Conservation (phyloP, 2,329 filamentous ascomycete genomes). For the Neocatenulostroma microsporum region DNA sequence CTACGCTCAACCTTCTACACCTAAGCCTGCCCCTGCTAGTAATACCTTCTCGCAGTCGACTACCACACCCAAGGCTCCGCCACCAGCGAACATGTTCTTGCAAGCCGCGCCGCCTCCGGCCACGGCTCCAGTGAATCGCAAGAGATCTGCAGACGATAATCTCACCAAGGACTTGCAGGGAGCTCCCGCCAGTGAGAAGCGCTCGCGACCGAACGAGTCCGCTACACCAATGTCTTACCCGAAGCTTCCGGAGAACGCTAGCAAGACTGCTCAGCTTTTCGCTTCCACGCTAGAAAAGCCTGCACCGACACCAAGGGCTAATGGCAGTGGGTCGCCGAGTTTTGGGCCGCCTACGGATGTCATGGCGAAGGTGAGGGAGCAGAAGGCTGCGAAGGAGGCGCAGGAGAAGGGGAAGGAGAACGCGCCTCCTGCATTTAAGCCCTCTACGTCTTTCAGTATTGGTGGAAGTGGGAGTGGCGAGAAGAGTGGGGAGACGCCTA, state of each 20-base stretch:
- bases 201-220: constrained; percentile 20
- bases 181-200: constrained; percentile 25
- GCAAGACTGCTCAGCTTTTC: constrained; percentile 26
- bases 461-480: neutral
- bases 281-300: constrained; percentile 24
- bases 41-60: constrained; percentile 4
- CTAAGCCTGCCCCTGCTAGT: neutral
- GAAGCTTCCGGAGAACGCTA: constrained; percentile 23
- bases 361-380: constrained; percentile 7
- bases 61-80: constrained; percentile 2
- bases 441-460: constrained; percentile 6
- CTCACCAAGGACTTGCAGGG: constrained; percentile 10
- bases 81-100: constrained; percentile 11
- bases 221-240: constrained; percentile 24
- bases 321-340: constrained; percentile 8
- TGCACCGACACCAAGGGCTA: constrained; percentile 4
- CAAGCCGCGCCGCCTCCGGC: constrained; percentile 16
- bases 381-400: constrained; percentile 10
- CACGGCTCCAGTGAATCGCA: constrained; percentile 22
- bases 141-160: constrained; percentile 21
- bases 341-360: constrained; percentile 10
- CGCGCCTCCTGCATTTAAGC: constrained; percentile 5
- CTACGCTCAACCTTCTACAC: constrained; percentile 1
- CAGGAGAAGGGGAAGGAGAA: neutral
- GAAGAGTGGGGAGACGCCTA: neutral